Evolutionary conservation across 805 yeast genomes (phyloP).

Genomic region (Schwanniomyces occidentalis): DNA sequence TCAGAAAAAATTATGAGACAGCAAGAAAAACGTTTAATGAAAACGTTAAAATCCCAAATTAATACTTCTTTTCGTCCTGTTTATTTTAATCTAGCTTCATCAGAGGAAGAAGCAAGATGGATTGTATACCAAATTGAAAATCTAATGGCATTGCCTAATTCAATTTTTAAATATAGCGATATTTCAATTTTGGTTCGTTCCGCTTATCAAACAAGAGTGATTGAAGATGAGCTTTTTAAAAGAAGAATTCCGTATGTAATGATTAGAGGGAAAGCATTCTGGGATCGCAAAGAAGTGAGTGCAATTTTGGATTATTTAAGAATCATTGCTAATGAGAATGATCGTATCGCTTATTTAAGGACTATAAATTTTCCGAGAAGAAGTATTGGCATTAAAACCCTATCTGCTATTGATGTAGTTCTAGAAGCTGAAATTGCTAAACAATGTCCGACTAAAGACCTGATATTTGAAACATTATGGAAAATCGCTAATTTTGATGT

Average conservation of each 20-base stretch:
- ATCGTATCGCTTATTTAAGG: constrained; percentile 58
- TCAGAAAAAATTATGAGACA: constrained; percentile 68
- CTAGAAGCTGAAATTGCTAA: constrained; percentile 6
- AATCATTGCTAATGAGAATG: constrained; percentile 57
- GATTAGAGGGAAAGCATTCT: constrained; percentile 73
- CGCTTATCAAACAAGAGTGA: constrained; percentile 54
- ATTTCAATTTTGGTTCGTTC: constrained; percentile 73
- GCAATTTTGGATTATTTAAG: constrained; percentile 65
- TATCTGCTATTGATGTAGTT: constrained; percentile 30
- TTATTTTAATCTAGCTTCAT: constrained; percentile 37
- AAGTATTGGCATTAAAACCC: constrained; percentile 64
- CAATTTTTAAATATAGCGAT: constrained; percentile 52
- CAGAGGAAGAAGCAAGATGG: constrained; percentile 57
- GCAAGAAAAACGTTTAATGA: constrained; percentile 48
- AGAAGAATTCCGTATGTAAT: constrained; percentile 63
- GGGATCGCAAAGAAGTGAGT: constrained; percentile 73
- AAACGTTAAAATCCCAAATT: constrained; percentile 49
- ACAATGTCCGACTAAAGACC: constrained; percentile 6
- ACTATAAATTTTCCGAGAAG: constrained; percentile 60
- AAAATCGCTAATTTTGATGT: constrained; percentile 5
- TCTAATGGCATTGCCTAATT: constrained; percentile 44
- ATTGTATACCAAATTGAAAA: constrained; percentile 56
- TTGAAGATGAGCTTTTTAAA: constrained; percentile 64
- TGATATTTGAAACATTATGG: constrained; percentile 11
- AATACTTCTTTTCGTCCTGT: constrained; percentile 47